phyloP scores from a whole-genome alignment of 179 eudicot species.

The Silene noctiflora region DNA sequence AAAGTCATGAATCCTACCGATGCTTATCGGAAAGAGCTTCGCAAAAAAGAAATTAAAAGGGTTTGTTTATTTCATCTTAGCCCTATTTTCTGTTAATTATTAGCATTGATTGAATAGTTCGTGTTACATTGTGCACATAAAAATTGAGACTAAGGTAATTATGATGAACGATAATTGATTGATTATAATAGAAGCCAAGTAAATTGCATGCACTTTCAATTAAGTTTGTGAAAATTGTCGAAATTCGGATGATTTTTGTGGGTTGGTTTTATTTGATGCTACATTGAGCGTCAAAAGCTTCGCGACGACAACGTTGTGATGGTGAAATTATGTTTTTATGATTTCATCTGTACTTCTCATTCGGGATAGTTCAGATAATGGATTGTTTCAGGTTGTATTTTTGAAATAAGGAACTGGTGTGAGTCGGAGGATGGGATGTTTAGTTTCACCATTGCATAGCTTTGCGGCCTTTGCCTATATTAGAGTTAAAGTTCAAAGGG shows the following conservation, averaged over 20 bases:
- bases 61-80: slow-evolving; percentile 27
- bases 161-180: not conserved
- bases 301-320: not conserved
- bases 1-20: slow-evolving; percentile 97
- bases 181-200: not conserved
- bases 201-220: not conserved
- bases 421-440: too few relatives aligned
- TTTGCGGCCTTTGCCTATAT: not conserved
- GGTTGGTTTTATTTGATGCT: not conserved
- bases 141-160: not conserved
- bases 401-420: too few relatives aligned
- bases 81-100: not conserved
- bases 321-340: too few relatives aligned
- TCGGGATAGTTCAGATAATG: too few relatives aligned
- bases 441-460: not conserved
- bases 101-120: not conserved
- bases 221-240: not conserved
- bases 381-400: too few relatives aligned
- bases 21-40: slow-evolving; percentile 94
- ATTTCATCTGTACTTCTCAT: too few relatives aligned
- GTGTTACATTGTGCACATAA: not conserved
- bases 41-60: slow-evolving; percentile 86
- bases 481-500: too few relatives aligned
- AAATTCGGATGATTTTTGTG: not conserved
- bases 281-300: not conserved